Percentiles rank a stretch among this genome's conserved stretches.
Evolutionary conservation across 2,329 filamentous ascomycete genomes (phyloP).

Genomic region (Harringtonia aguacate): DNA sequence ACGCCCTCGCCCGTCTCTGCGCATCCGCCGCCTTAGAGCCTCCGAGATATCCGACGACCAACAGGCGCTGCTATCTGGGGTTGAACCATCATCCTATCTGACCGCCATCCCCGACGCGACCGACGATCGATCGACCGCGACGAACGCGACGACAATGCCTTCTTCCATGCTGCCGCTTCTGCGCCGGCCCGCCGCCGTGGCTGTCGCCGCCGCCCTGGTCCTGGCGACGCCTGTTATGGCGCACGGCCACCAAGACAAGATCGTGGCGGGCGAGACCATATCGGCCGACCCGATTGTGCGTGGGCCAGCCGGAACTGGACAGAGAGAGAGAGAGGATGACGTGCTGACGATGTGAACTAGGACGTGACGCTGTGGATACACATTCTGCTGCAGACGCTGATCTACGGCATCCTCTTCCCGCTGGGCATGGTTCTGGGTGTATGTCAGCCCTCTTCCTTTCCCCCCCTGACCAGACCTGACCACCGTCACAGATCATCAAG

Average conservation of each 20-base stretch:
- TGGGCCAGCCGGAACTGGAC: no score
- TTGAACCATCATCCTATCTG: no score
- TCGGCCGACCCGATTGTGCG: constrained; percentile 51
- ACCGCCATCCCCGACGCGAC: no score
- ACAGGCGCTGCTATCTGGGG: no score
- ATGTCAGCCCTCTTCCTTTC: constrained; percentile 24
- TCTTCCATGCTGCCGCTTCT: no score
- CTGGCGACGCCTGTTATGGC: constrained; percentile 15
- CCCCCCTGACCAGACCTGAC: not conserved
- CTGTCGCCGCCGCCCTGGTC: constrained; percentile 4
- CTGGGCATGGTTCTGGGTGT: constrained; percentile 92
- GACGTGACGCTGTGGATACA: constrained; percentile 88
- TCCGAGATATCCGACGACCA: no score
- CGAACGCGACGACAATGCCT: no score
- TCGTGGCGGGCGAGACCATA: constrained; percentile 58
- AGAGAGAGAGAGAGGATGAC: not conserved
- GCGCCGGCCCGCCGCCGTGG: no score
- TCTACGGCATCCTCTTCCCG: constrained; percentile 89
- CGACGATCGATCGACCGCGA: no score
- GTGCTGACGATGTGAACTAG: constrained; percentile 22
- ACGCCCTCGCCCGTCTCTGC: not conserved
- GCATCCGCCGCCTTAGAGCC: no score
- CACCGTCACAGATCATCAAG: constrained; percentile 71
- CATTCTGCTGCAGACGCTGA: constrained; percentile 76
- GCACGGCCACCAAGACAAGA: constrained; percentile 43